These are phyloP conservation scores for Jaenimonas drosophilae DNA, from an alignment of 208 protist species.

Conservation along the genomic window DNA sequence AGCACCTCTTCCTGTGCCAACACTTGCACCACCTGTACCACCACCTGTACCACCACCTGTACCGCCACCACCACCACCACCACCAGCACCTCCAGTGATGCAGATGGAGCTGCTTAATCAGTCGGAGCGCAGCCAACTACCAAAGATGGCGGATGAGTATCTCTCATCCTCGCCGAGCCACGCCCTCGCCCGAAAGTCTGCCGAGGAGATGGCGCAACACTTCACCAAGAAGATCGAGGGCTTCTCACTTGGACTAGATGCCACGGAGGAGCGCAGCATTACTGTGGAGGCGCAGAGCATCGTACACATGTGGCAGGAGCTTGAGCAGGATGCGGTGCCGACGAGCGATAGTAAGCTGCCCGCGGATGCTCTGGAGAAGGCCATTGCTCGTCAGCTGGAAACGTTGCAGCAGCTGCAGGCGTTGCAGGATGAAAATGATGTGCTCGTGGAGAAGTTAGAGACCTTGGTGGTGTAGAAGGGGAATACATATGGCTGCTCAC, in stretches of 20 bases:
- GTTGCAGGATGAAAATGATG: conserved; percentile 52
- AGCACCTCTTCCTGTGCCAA: too few relatives aligned
- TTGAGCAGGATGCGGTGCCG: conserved; percentile 22
- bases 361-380: conserved; percentile 53
- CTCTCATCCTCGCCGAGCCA: too few relatives aligned
- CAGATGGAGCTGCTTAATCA: conserved; percentile 7
- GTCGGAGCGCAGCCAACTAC: background rate
- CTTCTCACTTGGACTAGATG: conserved; percentile 49
- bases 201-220: too few relatives aligned
- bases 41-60: too few relatives aligned
- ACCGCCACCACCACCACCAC: conserved; percentile 1
- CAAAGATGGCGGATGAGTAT: conserved; percentile 1
- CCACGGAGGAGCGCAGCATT: conserved; percentile 10
- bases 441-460: conserved; percentile 47
- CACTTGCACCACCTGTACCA: conserved; percentile 3
- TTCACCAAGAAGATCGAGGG: conserved; percentile 52
- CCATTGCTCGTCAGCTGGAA: conserved; percentile 73
- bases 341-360: conserved; percentile 47
- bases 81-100: background rate
- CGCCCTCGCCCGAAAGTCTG: too few relatives aligned
- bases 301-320: conserved; percentile 69
- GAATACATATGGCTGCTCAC: too few relatives aligned
- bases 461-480: conserved; percentile 20
- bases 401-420: conserved; percentile 40
- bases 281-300: conserved; percentile 43